phyloP scores from a whole-genome alignment of 1,139 yeast genomes.

The Zhuliangozyma parablackwelliae region DNA sequence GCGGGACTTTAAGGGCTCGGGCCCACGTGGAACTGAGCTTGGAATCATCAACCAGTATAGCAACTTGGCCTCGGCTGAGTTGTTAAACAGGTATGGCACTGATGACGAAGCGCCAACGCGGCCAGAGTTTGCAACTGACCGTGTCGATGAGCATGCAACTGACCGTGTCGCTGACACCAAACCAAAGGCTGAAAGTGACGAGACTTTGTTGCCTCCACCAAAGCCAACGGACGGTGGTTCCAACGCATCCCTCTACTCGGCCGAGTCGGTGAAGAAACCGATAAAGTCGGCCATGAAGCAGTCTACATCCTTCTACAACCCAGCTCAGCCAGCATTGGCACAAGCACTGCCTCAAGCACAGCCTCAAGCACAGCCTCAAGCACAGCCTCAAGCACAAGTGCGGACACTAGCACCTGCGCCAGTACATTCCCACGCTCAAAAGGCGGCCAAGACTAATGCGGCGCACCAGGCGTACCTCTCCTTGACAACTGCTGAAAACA shows the following conservation, averaged over 20 bases:
- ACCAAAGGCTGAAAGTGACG: conserved; percentile 7
- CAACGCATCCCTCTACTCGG: conserved; percentile 28
- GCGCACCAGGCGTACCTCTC: conserved; percentile 64
- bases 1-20: conserved; percentile 7
- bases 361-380: too few relatives aligned
- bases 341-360: conserved; percentile 4
- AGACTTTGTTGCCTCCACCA: conserved; percentile 15
- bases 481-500: conserved; percentile 72
- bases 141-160: conserved; percentile 1
- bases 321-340: too few relatives aligned
- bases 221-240: conserved; percentile 17
- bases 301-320: conserved; percentile 24
- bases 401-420: conserved; percentile 1
- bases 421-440: too few relatives aligned
- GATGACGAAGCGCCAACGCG: conserved; percentile 5
- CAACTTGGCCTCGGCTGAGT: conserved; percentile 11
- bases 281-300: conserved; percentile 67
- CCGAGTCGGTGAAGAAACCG: conserved; percentile 34
- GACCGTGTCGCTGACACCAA: conserved; percentile 8
- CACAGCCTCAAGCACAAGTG: too few relatives aligned
- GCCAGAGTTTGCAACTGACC: conserved; percentile 10
- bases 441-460: conserved; percentile 22
- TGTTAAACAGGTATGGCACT: conserved; percentile 4
- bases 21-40: conserved; percentile 14
- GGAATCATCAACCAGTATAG: conserved; percentile 21